Evolutionary conservation across 2,329 filamentous ascomycete genomes (phyloP), one percentile per base, ranked within the genome.

Genomic region (Sclerotinia subarctica): DNA sequence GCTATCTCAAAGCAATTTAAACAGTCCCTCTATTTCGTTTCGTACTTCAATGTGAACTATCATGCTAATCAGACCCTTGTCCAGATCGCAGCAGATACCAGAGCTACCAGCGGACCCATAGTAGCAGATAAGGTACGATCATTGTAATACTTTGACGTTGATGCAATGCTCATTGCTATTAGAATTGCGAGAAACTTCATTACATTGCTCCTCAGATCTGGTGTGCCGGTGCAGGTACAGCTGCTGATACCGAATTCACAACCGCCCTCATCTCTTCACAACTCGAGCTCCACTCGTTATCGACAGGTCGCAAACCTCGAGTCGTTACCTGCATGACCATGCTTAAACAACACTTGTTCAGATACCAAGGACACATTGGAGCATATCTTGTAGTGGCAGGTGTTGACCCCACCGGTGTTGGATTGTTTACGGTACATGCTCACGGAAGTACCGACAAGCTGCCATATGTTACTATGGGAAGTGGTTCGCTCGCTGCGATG

Each of bases 271-370:
- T 98, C 84, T 97, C 94, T 77, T 99, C 95, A 73, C 95, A 98
- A 83, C 90, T 99, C 79, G 95, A 99, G 84, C 89, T 99, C 70
- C 95, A 99, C 84, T 88, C 94, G 67, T 90, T 99, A 76, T 97
- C 93, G 68, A 98, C 95, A 42, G 94, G 94, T 80, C 94, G 95
- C 80, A 93, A 95, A 81, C 94, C 95, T 70, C 93, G 95, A 78
- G 96, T 99, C 75, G 94, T 97, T 74, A 99, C 95, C 71, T 96
- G 94, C 85, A 99, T 99, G 95, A 99, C 95, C 64, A 90, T 99
- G 85, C 90, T 99, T 73, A 99, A 99, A 86, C 95, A 99, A 83
- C 95, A 99, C 81, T 91, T 99, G 71, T 99, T 99, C 90, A 90
- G 92, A 76, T 92, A 99, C 85, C 95, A 99, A 81, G 95, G 95